Evolutionary conservation across 768 basidiomycete genomes (phyloP).

Genomic region (Pulveroboletus ravenelii): DNA sequence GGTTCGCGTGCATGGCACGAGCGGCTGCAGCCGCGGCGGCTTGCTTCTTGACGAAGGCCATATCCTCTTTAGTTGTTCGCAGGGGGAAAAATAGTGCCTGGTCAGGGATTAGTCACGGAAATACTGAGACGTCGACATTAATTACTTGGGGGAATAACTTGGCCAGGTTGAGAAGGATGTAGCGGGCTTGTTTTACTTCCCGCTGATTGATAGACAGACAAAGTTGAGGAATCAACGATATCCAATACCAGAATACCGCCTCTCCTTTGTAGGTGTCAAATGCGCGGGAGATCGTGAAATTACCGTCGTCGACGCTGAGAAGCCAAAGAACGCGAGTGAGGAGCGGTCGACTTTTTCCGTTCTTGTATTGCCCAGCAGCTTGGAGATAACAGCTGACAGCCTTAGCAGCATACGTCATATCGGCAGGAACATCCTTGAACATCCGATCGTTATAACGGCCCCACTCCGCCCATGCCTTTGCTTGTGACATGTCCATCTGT

Average conservation of each 20-base stretch:
- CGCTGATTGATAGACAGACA: conserved; percentile 84
- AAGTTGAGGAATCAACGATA: conserved; percentile 92
- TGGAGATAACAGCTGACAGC: conserved; percentile 98
- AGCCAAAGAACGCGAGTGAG: conserved; percentile 95
- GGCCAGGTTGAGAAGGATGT: conserved; percentile 84
- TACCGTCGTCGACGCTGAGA: conserved; percentile 82
- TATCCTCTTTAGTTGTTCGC: conserved; percentile 78
- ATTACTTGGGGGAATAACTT: conserved; percentile 88
- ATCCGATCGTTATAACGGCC: conserved; percentile 89
- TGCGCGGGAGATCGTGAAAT: conserved; percentile 65
- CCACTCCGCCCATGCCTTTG: conserved; percentile 99
- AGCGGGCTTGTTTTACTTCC: conserved; percentile 89
- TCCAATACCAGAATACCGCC: conserved; percentile 98
- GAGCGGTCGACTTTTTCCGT: conserved; percentile 84
- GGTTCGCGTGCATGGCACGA: conserved; percentile 34
- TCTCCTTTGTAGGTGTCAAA: conserved; percentile 97
- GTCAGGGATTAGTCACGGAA: conserved; percentile 5
- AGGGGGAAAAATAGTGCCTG: conserved; percentile 95
- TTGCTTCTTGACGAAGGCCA: conserved; percentile 44
- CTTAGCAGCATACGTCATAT: conserved; percentile 73
- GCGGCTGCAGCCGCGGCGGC: conserved; percentile 32
- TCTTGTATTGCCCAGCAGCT: conserved; percentile 94
- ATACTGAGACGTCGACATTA: conserved; percentile 2
- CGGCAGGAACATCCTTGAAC: conserved; percentile 80
- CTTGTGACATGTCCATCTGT: conserved; percentile 89